A percentile compares a stretch with the other conserved stretches of the same genome.
phyloP scores from a whole-genome alignment of 129 eudicot genomes.

The Pulicaria dysenterica region DNA sequence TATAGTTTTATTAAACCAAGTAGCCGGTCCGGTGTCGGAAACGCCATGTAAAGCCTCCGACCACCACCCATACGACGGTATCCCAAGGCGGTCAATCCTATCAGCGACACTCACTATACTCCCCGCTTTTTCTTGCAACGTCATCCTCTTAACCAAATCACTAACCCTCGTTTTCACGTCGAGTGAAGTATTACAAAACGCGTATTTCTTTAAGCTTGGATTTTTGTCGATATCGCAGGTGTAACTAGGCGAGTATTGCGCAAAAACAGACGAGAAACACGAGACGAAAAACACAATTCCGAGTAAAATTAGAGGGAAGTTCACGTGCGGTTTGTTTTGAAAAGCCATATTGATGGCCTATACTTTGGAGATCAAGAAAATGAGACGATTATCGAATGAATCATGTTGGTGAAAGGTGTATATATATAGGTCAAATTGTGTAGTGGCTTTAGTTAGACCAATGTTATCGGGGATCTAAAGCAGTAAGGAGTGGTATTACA shows the following conservation, averaged over 20 bases:
- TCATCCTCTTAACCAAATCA: constrained; percentile 50
- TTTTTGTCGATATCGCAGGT: constrained; percentile 40
- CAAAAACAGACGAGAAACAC: neutral
- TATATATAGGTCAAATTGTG: constrained; percentile 1
- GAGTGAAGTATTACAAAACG: constrained; percentile 42
- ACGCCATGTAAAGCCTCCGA: constrained; percentile 68
- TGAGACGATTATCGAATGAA: neutral
- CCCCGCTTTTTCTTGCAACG: constrained; percentile 48
- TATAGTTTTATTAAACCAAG: constrained; percentile 40
- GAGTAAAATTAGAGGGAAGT: neutral
- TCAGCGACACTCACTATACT: constrained; percentile 47
- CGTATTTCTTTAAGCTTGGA: constrained; percentile 28
- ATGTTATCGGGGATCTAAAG: constrained; percentile 17
- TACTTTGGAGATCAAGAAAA: too few relatives aligned
- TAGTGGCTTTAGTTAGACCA: neutral
- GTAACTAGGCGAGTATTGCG: constrained; percentile 21
- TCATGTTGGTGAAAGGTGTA: neutral
- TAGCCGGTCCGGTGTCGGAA: constrained; percentile 51
- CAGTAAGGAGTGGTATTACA: constrained; percentile 12
- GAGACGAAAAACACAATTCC: neutral
- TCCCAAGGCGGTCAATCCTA: constrained; percentile 48
- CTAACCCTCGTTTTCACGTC: constrained; percentile 33
- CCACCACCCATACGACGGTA: constrained; percentile 66
- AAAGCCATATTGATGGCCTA: constrained; percentile 28
- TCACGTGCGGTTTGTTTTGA: neutral